These are phyloP conservation scores for Colletotrichum truncatum DNA, from an alignment of 2,329 filamentous ascomycete species.

Conservation along the genomic window DNA sequence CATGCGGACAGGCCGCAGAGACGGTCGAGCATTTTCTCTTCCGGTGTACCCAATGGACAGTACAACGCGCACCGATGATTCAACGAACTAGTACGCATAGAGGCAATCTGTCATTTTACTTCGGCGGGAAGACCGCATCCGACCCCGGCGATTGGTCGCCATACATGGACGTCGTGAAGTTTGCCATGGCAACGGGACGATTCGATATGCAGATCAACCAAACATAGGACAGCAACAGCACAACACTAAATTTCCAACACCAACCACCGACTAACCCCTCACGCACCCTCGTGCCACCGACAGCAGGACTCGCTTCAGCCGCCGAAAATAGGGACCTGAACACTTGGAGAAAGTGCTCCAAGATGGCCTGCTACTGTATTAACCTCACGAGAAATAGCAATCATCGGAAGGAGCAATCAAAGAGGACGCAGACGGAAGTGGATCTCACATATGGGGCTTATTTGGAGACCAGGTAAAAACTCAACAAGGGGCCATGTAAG, in stretches of 20 bases:
- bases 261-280: background rate
- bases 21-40: constrained; percentile 23
- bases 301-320: background rate
- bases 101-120: background rate
- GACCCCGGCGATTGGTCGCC: background rate
- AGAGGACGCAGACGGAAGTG: too few relatives aligned
- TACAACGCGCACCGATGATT: background rate
- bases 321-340: background rate
- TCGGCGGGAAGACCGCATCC: background rate
- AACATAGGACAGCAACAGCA: background rate
- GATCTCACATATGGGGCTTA: too few relatives aligned
- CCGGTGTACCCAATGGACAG: constrained; percentile 37
- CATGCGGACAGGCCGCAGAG: constrained; percentile 33
- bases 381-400: background rate
- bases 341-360: background rate
- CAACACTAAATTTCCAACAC: background rate
- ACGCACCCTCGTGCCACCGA: background rate
- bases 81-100: background rate
- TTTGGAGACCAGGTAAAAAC: too few relatives aligned
- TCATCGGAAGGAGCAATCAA: too few relatives aligned
- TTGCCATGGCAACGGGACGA: background rate
- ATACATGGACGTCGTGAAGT: background rate
- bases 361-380: background rate
- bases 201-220: background rate
- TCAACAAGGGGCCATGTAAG: too few relatives aligned